Conservation (phyloP, 2,329 filamentous ascomycete species). For the Fusarium setosum region DNA sequence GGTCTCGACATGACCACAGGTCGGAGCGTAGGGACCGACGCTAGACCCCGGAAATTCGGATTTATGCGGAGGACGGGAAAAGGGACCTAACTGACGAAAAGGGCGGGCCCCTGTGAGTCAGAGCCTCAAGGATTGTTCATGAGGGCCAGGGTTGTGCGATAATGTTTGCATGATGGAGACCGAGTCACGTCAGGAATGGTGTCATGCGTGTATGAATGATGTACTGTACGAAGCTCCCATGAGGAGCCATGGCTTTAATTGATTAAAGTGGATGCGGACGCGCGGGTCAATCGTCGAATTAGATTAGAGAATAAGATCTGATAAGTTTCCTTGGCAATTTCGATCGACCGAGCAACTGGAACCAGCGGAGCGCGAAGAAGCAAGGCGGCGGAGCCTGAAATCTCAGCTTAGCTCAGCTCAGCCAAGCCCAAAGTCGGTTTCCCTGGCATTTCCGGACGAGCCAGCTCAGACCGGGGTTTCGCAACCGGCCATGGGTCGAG, state of each 20-base stretch:
- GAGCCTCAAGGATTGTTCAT: constrained; percentile 9
- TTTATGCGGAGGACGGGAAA: constrained; percentile 8
- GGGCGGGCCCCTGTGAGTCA: constrained; percentile 37
- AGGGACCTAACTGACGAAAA: constrained; percentile 6
- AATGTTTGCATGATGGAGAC: constrained; percentile 14
- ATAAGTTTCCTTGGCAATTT: constrained; percentile 42
- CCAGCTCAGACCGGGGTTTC: neutral
- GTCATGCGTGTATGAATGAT: constrained; percentile 24
- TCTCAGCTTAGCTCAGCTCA: constrained; percentile 11
- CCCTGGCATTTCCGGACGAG: neutral
- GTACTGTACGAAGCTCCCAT: constrained; percentile 3
- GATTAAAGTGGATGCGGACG: constrained; percentile 19
- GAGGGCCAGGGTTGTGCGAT: constrained; percentile 2
- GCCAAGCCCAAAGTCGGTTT: neutral
- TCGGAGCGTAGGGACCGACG: constrained; percentile 36
- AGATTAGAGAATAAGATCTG: constrained; percentile 35
- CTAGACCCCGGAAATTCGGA: constrained; percentile 29
- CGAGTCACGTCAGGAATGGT: constrained; percentile 25
- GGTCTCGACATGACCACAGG: constrained; percentile 29
- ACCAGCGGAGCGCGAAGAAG: constrained; percentile 1
- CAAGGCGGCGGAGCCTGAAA: constrained; percentile 7
- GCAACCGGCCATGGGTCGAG: neutral
- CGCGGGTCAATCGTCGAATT: constrained; percentile 21
- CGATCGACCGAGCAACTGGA: constrained; percentile 34
- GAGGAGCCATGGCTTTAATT: constrained; percentile 29